These are phyloP conservation scores for Fermentozyma sake DNA, from an alignment of 1,139 yeast species.

Conservation along the genomic window DNA sequence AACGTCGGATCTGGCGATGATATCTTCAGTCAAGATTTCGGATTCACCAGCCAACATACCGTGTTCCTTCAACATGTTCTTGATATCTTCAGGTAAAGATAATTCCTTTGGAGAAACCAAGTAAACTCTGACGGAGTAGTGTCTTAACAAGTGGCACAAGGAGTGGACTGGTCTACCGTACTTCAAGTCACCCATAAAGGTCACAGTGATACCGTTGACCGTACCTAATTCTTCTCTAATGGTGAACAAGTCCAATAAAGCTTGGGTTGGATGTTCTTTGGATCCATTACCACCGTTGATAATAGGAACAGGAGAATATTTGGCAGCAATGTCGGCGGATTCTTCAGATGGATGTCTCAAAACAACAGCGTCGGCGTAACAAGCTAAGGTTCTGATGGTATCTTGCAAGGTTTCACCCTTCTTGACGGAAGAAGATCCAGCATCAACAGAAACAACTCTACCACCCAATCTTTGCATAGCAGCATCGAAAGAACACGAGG, in stretches of 20 bases:
- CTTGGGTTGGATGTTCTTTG: slow-evolving; percentile 98
- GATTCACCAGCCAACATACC: slow-evolving; percentile 73
- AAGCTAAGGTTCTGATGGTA: slow-evolving; percentile 89
- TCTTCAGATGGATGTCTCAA: slow-evolving; percentile 94
- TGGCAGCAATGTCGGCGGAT: slow-evolving; percentile 91
- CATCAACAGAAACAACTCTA: slow-evolving; percentile 83
- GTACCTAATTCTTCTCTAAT: slow-evolving; percentile 99
- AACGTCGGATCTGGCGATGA: slow-evolving; percentile 87
- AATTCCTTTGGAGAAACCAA: slow-evolving; percentile 89
- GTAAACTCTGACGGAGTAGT: slow-evolving; percentile 90
- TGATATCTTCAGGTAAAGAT: slow-evolving; percentile 70
- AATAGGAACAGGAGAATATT: slow-evolving; percentile 94
- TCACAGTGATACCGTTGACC: slow-evolving; percentile 94
- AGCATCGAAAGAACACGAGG: slow-evolving; percentile 94
- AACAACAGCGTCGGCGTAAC: slow-evolving; percentile 95
- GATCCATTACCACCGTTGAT: slow-evolving; percentile 98
- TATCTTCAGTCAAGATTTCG: slow-evolving; percentile 72
- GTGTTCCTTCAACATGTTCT: slow-evolving; percentile 56
- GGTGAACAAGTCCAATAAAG: slow-evolving; percentile 93
- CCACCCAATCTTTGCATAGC: slow-evolving; percentile 99
- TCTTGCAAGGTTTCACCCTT: slow-evolving; percentile 99
- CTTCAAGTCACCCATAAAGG: slow-evolving; percentile 98
- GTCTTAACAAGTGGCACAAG: slow-evolving; percentile 81
- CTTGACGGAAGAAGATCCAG: slow-evolving; percentile 84
- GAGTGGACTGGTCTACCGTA: slow-evolving; percentile 99